These are phyloP conservation scores for Apium graveolens DNA, from an alignment of 129 eudicot species.

Conservation along the genomic window DNA sequence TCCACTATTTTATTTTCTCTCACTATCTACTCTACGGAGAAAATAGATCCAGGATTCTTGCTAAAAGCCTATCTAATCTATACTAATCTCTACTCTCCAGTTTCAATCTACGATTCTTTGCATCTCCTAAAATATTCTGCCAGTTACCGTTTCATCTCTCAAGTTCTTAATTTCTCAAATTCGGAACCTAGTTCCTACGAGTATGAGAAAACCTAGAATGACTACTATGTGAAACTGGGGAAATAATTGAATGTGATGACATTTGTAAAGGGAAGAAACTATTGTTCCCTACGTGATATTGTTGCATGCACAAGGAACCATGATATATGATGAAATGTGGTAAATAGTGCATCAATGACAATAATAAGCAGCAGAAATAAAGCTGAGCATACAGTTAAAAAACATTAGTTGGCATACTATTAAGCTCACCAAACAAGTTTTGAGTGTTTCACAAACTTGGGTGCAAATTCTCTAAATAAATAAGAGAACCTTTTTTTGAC, in stretches of 20 bases:
- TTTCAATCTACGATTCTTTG: neutral
- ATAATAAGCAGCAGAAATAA: no score
- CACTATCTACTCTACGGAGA: neutral
- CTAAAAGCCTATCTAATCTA: neutral
- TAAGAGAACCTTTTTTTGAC: no score
- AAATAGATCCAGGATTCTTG: neutral
- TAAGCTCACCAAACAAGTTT: neutral
- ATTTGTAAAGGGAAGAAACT: neutral
- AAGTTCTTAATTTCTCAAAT: neutral
- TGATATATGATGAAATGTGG: neutral
- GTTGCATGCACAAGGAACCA: neutral
- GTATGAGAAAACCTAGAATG: neutral
- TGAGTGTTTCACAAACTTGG: neutral
- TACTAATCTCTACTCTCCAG: neutral
- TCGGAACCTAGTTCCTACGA: neutral
- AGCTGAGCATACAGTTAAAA: no score
- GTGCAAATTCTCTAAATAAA: neutral
- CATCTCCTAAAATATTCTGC: neutral
- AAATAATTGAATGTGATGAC: neutral
- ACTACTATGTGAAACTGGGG: neutral
- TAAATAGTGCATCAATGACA: neutral
- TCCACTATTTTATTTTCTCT: neutral
- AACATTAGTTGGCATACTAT: neutral
- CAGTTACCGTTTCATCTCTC: neutral
- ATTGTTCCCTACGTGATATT: neutral